phyloP scores from a whole-genome alignment of 176 grass and related monocot species.

The Eragrostis curvula region DNA sequence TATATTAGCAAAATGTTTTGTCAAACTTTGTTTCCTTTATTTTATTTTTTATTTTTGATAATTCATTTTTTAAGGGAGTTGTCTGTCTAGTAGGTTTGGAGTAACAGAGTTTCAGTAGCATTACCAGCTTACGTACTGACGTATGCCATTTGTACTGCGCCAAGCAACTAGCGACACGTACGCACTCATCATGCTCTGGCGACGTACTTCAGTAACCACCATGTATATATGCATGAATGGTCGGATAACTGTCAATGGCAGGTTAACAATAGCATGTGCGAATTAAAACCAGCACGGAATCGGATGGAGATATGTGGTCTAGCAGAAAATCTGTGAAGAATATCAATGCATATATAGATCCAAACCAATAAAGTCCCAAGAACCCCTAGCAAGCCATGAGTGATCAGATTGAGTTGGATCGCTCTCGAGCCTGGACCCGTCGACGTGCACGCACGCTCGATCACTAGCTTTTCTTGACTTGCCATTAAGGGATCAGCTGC shows the following conservation, averaged over 20 bases:
- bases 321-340: background rate
- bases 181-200: background rate
- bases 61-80: background rate
- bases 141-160: background rate
- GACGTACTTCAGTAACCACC: background rate
- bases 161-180: background rate
- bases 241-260: background rate
- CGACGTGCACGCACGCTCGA: constrained; percentile 43
- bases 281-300: constrained; percentile 42
- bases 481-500: constrained; percentile 1
- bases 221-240: background rate
- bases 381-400: background rate
- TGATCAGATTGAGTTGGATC: background rate
- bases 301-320: background rate
- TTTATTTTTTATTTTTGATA: no score
- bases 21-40: background rate
- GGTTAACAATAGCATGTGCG: background rate
- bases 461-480: constrained; percentile 10
- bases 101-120: constrained; percentile 6
- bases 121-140: background rate
- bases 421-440: constrained; percentile 18
- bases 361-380: constrained; percentile 3
- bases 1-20: constrained; percentile 9
- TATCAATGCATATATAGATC: constrained; percentile 10
- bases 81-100: background rate